A percentile compares a stretch with the other conserved stretches of the same genome.
These are phyloP conservation scores for Kodamaea kaohsiungensis DNA, from an alignment of 805 yeast genomes.

Conservation along the genomic window DNA sequence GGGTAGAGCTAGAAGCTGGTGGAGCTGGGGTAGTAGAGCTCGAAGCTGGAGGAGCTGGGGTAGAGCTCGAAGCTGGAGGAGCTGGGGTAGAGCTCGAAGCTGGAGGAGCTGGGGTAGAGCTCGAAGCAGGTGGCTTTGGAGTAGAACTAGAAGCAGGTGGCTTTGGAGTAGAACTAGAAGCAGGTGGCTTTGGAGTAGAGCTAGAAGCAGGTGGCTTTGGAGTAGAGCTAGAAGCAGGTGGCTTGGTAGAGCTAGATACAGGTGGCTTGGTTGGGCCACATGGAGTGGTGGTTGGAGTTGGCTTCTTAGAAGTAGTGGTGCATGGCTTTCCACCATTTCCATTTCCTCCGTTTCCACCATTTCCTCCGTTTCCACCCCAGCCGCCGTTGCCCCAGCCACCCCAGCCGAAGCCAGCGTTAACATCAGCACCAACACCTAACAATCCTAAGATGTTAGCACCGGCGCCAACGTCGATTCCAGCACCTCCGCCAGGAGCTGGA, in stretches of 20 bases:
- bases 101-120: not conserved
- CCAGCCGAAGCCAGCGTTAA: conserved; percentile 2
- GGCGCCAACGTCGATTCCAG: not conserved
- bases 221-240: not conserved
- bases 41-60: not conserved
- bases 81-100: not conserved
- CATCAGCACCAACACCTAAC: not conserved
- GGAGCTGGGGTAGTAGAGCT: not conserved
- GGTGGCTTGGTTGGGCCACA: not conserved
- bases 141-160: not conserved
- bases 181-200: not conserved
- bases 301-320: not conserved
- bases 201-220: not conserved
- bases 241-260: not conserved
- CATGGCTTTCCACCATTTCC: not conserved
- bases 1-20: not conserved
- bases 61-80: not conserved
- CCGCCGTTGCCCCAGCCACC: not conserved
- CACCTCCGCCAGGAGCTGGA: not conserved
- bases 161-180: not conserved
- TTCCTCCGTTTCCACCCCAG: conserved; percentile 1
- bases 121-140: not conserved
- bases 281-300: not conserved
- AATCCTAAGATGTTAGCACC: not conserved
- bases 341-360: not conserved